phyloP scores from a whole-genome alignment of 108 stramenopile species.

The Craspedostauros australis region DNA sequence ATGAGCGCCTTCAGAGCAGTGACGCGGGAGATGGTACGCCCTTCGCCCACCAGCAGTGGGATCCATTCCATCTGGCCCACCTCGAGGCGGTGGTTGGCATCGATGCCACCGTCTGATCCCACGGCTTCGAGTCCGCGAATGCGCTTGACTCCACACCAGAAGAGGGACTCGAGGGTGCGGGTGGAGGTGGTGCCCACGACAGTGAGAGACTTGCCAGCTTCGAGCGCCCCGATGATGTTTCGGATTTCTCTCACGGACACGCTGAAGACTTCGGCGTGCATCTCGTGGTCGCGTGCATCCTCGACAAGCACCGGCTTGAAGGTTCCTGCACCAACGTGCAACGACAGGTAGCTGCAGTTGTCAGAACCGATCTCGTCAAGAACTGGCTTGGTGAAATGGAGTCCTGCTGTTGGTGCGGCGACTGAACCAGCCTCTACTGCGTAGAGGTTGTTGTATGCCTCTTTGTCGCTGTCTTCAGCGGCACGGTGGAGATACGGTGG shows the following conservation, averaged over 20 bases:
- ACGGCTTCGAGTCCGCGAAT: slow-evolving; percentile 2
- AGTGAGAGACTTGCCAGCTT: slow-evolving; percentile 22
- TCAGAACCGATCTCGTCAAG: slow-evolving; percentile 17
- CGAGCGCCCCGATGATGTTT: slow-evolving; percentile 20
- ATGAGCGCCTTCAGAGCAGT: slow-evolving; percentile 19
- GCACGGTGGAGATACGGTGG: slow-evolving; percentile 45
- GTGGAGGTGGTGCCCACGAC: slow-evolving; percentile 46
- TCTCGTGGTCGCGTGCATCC: slow-evolving; percentile 34
- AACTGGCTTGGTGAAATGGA: slow-evolving; percentile 38
- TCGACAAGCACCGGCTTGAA: slow-evolving; percentile 37
- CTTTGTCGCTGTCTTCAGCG: slow-evolving; percentile 21
- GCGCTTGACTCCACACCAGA: slow-evolving; percentile 39
- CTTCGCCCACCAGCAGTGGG: slow-evolving; percentile 11
- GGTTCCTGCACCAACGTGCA: slow-evolving; percentile 56
- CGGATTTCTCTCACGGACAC: slow-evolving; percentile 23
- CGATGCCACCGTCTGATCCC: slow-evolving; percentile 6
- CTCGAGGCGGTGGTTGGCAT: no score
- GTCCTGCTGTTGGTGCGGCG: slow-evolving; percentile 54
- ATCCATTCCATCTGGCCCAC: slow-evolving; percentile 37
- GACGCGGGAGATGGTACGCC: slow-evolving; percentile 5
- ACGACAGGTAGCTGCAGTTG: slow-evolving; percentile 21
- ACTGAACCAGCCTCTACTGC: slow-evolving; percentile 38
- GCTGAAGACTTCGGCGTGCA: slow-evolving; percentile 47
- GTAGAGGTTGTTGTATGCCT: slow-evolving; percentile 44
- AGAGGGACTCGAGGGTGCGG: slow-evolving; percentile 44